Conservation (phyloP, 768 basidiomycete species). For the Pisolithus tinctorius region DNA sequence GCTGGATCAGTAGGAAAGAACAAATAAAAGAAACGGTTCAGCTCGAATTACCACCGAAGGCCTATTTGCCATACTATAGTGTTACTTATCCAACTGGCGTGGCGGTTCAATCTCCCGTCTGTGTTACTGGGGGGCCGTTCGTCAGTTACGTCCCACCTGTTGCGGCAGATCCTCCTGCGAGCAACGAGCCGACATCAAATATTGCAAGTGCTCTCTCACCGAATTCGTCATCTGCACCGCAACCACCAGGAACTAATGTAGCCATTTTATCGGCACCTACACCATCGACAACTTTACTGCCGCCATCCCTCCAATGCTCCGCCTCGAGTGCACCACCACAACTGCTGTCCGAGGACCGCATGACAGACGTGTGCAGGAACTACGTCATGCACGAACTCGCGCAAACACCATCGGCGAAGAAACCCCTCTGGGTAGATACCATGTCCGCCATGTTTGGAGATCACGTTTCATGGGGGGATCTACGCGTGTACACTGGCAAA, state of each 20-base stretch:
- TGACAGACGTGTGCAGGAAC: constrained; percentile 54
- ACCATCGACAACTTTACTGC: not conserved
- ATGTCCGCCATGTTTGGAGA: constrained; percentile 83
- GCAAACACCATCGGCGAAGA: constrained; percentile 38
- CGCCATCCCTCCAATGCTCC: constrained; percentile 1
- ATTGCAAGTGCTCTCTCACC: not conserved
- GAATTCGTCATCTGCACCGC: not conserved
- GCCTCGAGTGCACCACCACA: constrained; percentile 6
- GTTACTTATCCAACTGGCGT: constrained; percentile 14
- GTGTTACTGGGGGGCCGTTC: constrained; percentile 1
- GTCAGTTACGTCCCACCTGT: not conserved
- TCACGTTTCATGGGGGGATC: constrained; percentile 73
- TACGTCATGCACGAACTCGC: constrained; percentile 63
- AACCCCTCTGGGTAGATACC: constrained; percentile 62
- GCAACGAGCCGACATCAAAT: not conserved
- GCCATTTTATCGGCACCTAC: not conserved
- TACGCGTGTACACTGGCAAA: constrained; percentile 59
- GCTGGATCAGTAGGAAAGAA: constrained; percentile 67
- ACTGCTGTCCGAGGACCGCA: constrained; percentile 23
- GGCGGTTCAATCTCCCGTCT: not conserved
- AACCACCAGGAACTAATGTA: not conserved
- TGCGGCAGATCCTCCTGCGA: not conserved
- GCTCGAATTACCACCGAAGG: constrained; percentile 26
- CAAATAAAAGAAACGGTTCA: constrained; percentile 38
- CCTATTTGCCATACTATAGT: constrained; percentile 13